Evolutionary conservation across 164 flowering plant genomes (phyloP).

Genomic region (Aristolochia fimbriata): DNA sequence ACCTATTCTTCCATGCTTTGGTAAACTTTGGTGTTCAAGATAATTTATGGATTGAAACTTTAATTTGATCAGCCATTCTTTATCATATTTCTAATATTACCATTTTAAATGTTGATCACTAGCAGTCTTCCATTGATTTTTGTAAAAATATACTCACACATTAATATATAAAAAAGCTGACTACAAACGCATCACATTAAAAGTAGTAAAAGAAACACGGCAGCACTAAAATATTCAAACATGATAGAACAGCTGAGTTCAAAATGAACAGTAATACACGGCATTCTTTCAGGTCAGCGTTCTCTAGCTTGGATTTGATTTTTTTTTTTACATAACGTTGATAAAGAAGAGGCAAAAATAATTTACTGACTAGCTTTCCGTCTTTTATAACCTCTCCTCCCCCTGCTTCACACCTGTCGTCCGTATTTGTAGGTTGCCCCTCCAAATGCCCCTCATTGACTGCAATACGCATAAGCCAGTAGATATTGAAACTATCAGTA

Average conservation of each 20-base stretch:
- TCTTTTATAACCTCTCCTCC: slow-evolving; percentile 20
- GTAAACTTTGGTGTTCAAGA: too few species aligned
- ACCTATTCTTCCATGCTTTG: too few species aligned
- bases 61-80: background rate
- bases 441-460: slow-evolving; percentile 24
- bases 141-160: background rate
- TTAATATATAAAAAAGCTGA: background rate
- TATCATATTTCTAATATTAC: background rate
- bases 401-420: slow-evolving; percentile 31
- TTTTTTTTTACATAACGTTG: background rate
- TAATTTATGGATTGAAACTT: background rate
- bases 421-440: slow-evolving; percentile 12
- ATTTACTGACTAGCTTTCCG: slow-evolving; percentile 43
- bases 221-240: background rate
- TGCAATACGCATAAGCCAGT: slow-evolving; percentile 20
- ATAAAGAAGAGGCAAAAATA: slow-evolving; percentile 2
- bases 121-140: background rate
- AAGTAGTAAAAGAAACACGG: background rate
- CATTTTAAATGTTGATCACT: background rate
- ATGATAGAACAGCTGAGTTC: background rate
- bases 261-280: background rate
- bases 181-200: background rate
- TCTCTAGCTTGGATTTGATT: background rate
- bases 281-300: background rate
- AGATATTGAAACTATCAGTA: slow-evolving; percentile 2